Evolutionary conservation across 148 eudicot genomes (phyloP).

Genomic region (Fagopyrum tataricum): DNA sequence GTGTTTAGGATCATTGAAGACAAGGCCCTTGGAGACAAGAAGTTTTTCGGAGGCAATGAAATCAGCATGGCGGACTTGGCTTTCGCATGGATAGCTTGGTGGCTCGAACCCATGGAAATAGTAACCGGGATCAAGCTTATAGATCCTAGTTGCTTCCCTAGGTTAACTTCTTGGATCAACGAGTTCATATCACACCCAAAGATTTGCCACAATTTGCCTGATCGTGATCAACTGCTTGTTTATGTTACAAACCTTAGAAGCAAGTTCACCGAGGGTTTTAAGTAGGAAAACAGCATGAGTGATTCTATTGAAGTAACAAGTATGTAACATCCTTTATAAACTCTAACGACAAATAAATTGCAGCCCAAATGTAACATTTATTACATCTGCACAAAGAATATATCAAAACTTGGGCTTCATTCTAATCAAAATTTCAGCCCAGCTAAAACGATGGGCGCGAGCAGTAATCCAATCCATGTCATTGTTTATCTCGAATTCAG

Average conservation of each 20-base stretch:
- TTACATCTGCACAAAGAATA: no score
- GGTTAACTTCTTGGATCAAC: not conserved
- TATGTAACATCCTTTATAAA: no score
- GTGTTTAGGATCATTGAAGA: constrained; percentile 18
- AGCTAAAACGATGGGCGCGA: no score
- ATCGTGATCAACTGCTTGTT: not conserved
- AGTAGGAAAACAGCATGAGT: no score
- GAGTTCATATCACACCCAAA: not conserved
- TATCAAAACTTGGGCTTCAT: no score
- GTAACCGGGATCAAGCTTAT: constrained; percentile 8
- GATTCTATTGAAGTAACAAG: no score
- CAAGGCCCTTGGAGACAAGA: constrained; percentile 11
- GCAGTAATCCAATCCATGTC: no score
- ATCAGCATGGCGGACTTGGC: constrained; percentile 21
- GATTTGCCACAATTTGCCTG: constrained; percentile 2
- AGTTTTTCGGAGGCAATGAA: constrained; percentile 20
- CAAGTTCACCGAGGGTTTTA: not conserved
- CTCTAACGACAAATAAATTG: no score
- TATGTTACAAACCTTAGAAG: not conserved
- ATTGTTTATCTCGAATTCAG: not conserved
- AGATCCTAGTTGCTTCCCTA: not conserved
- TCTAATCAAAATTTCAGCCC: no score
- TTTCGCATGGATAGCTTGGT: constrained; percentile 14
- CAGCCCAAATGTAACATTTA: no score
- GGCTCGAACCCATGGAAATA: constrained; percentile 22